Base-by-base conservation (phyloP, 352 stramenopile species). In the Globisporangium echinulatum region DNA sequence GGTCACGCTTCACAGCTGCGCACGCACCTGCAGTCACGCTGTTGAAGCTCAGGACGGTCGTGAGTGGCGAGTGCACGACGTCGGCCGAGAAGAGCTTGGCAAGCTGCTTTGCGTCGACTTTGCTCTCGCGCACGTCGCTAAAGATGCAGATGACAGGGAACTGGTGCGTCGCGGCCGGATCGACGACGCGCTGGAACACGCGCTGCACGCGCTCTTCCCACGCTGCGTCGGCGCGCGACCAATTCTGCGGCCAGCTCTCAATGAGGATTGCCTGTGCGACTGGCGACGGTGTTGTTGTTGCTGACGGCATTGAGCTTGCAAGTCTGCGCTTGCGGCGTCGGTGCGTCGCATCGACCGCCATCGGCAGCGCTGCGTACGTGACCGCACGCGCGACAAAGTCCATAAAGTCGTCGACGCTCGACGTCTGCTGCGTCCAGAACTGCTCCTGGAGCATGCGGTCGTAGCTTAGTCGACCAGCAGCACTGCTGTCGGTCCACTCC, bases 61-160 rank as follows among this genome's bases (percentile, higher is more conserved):
- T 88, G 19, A 86, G 74, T 8, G 74, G 73, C 7, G 85, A 95
- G 48, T 73, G 55, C 48, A 91, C 71, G 47, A 93, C 83, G 17
- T 87, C 70, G 0, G 67, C 55, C 1, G 81, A 91, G 61, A 95
- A 95, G 17, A 77, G 66, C 40, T 72, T 75, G 10, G 62, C 75
- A 25, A 95, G 69, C 39, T 88, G 70, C n/a, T 70, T 70, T 7
- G 72, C 5, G 36, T 90, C 83, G n/a, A 91, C 69, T 49, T 91
- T 92, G 53, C 66, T 80, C 17, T 90, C 85, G 62, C 76, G 75
- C 9, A 87, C 79, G 52, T 93, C 84, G 56, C 85, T 95, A 66
- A 88, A 93, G 50, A 95, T 81, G 42, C 82, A 91, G 13, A 95
- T 61, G 9, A 91, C 75, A 15, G 85, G 82, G 56, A 79, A 87